Evolutionary conservation across 2,329 filamentous ascomycete species (phyloP), one percentile per base, ranked within the genome.

Genomic region (Colletotrichum sp.): DNA sequence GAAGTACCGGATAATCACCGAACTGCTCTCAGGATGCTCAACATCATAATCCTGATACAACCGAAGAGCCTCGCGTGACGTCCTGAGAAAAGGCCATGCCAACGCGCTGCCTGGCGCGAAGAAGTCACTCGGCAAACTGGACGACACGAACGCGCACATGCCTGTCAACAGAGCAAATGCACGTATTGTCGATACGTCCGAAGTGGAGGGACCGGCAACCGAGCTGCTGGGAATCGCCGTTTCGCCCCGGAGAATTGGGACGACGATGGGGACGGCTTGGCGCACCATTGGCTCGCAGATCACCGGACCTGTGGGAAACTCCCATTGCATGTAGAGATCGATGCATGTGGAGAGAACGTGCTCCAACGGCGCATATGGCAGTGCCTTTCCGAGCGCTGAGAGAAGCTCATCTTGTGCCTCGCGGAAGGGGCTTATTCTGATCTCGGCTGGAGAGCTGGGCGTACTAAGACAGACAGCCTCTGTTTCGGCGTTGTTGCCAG

Each of bases 141-240:
- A 85, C 15, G 86, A 87, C 2, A 87, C 82, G 21, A 88, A 84
- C 2, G 86, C 85, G 52, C 86, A 88, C 4, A 87, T 80, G n/a
- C 86, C 86, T 1, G 86, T 87, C 60, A 88, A 83, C 16, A 88
- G 76, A 1, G 86, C 85, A 62, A 87, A 87, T 0, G 82, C 81
- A 18, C 64, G 68, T 2, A 72, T 49, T 30, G 52, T 69, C n/a
- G 28, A 36, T n/a, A 55, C 16, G 26, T 49, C 36, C 32, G 55
- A 55, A 7, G 36, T 13, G 36, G 57, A n/a, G 4, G 26, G 55
- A 15, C 24, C 26, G 10, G 28, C 3, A 12, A 52, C 26, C n/a
- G 32, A 60, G 24, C 16, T 28, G 52, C 30, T 62, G 34, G 32
- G 36, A 36, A 32, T 9, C 28, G 28, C 15, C 16, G 39, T 39